Evolutionary conservation across 371 early-diverging fungal species (phyloP).

Genomic region (Catenaria anguillulae): DNA sequence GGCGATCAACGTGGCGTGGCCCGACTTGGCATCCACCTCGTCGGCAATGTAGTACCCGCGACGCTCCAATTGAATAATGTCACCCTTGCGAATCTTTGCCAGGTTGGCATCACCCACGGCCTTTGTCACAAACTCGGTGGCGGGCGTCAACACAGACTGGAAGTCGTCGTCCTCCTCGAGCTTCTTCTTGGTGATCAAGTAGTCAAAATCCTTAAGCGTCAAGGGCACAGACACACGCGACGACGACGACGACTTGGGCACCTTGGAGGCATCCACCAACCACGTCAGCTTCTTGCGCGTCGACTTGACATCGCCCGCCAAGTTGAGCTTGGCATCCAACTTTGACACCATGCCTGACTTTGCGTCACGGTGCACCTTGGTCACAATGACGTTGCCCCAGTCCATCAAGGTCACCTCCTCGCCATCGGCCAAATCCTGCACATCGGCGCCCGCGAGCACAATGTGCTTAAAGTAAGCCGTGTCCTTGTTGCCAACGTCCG

Average conservation of each 20-base stretch:
- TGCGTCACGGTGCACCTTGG: conserved; percentile 31
- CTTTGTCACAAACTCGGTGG: conserved; percentile 62
- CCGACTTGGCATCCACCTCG: conserved; percentile 26
- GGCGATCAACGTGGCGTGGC: conserved; percentile 42
- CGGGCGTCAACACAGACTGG: conserved; percentile 67
- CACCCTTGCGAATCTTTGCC: conserved; percentile 33
- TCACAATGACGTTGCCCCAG: conserved; percentile 95
- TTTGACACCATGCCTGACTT: conserved; percentile 25
- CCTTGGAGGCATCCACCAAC: conserved; percentile 38
- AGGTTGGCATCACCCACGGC: conserved; percentile 35
- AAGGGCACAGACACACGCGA: conserved; percentile 20
- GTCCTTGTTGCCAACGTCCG: conserved; percentile 74
- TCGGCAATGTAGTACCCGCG: conserved; percentile 94
- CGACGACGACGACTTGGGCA: conserved; percentile 15
- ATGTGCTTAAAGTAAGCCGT: conserved; percentile 64
- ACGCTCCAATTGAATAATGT: conserved; percentile 97
- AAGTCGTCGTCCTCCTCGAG: conserved; percentile 87
- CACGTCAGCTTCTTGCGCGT: conserved; percentile 99
- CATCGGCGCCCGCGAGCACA: conserved; percentile 83
- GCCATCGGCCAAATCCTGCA: conserved; percentile 51
- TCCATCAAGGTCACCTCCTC: conserved; percentile 99
- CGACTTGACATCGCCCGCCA: conserved; percentile 94
- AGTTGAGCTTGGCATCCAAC: conserved; percentile 54
- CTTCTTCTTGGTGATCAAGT: conserved; percentile 94
- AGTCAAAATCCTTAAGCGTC: conserved; percentile 79